A percentile compares a stretch with the other conserved stretches of the same genome.
These are phyloP conservation scores for Fusarium metavorans DNA, from an alignment of 2,329 filamentous ascomycete genomes.

Conservation along the genomic window DNA sequence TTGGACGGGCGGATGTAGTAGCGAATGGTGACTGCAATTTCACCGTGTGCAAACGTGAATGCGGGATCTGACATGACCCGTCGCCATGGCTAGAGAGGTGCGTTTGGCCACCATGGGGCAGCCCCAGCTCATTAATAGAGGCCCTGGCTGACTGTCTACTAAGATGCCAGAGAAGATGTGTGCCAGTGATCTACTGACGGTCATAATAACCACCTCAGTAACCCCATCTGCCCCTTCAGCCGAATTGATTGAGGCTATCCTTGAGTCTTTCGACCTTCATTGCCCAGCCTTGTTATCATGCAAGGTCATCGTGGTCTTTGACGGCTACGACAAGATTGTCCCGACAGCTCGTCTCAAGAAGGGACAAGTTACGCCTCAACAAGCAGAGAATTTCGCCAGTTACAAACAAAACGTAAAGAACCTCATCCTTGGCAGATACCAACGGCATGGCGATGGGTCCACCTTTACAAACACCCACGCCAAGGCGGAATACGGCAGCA, in stretches of 20 bases:
- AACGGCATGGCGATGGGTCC: background rate
- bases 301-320: conserved; percentile 63
- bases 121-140: background rate
- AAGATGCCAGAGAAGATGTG: conserved; percentile 18
- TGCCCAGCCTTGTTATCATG: conserved; percentile 57
- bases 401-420: conserved; percentile 63
- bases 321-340: conserved; percentile 62
- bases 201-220: conserved; percentile 66
- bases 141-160: background rate
- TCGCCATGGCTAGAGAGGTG: background rate
- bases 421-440: conserved; percentile 46
- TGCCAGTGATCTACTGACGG: conserved; percentile 37
- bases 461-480: conserved; percentile 35
- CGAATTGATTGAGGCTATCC: conserved; percentile 61
- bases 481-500: conserved; percentile 62
- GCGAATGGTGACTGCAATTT: background rate
- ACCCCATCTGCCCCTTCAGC: conserved; percentile 66
- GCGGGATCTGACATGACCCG: background rate
- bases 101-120: background rate
- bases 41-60: background rate
- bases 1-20: background rate
- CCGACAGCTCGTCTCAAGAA: conserved; percentile 62
- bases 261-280: conserved; percentile 58
- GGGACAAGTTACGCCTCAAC: conserved; percentile 62
- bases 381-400: conserved; percentile 54